Conservation (phyloP, 1,284 basidiomycete genomes). For the Ganoderma meredithae region DNA sequence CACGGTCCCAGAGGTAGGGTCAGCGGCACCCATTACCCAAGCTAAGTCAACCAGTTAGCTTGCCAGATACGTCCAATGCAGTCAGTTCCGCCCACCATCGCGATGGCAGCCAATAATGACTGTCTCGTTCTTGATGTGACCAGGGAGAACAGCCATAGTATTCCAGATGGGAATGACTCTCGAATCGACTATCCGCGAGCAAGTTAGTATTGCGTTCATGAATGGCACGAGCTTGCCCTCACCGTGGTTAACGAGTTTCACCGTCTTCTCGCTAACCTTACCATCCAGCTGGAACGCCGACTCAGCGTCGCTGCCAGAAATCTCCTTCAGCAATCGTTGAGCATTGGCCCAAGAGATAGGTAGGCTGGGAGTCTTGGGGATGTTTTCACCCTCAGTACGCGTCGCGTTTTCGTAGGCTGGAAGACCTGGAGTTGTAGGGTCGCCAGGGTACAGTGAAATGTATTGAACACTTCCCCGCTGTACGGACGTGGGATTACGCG, state of each 20-base stretch:
- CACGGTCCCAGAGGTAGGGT: slow-evolving; percentile 90
- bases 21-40: slow-evolving; percentile 76
- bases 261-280: slow-evolving; percentile 52
- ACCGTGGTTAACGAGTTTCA: slow-evolving; percentile 74
- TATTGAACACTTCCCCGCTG: slow-evolving; percentile 92
- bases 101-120: slow-evolving; percentile 88
- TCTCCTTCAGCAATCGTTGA: slow-evolving; percentile 64
- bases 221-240: slow-evolving; percentile 15
- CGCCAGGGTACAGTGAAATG: slow-evolving; percentile 82
- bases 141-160: slow-evolving; percentile 90
- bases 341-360: slow-evolving; percentile 81
- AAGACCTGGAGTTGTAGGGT: slow-evolving; percentile 87
- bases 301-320: slow-evolving; percentile 44
- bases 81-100: slow-evolving; percentile 63
- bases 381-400: slow-evolving; percentile 70
- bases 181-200: slow-evolving; percentile 61
- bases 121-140: slow-evolving; percentile 87
- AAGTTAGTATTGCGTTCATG: background rate
- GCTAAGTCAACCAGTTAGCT: slow-evolving; percentile 36
- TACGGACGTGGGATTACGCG: slow-evolving; percentile 84
- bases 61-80: background rate
- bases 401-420: slow-evolving; percentile 89
- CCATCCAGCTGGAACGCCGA: slow-evolving; percentile 54
- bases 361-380: slow-evolving; percentile 85
- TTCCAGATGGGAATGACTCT: slow-evolving; percentile 89